Conservation (phyloP, 2,329 filamentous ascomycete genomes). For the Coniochaeta hoffmannii region DNA sequence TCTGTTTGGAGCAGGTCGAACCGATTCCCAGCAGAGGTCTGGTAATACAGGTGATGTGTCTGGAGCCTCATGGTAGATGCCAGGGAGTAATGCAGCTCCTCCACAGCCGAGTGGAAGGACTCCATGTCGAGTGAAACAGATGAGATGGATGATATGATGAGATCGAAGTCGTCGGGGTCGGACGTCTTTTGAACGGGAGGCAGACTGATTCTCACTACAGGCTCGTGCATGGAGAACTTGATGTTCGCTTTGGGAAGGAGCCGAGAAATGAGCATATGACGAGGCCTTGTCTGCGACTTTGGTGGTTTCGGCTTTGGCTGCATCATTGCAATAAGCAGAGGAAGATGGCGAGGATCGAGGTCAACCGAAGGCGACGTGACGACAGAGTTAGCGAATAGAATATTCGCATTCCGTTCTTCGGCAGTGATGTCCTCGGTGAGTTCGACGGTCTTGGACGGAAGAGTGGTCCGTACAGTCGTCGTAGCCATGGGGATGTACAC, state of each 20-base stretch:
- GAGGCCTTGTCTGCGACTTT: conserved; percentile 36
- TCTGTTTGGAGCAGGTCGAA: conserved; percentile 87
- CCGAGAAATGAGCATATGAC: conserved; percentile 73
- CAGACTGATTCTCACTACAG: conserved; percentile 82
- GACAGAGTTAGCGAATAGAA: conserved; percentile 92
- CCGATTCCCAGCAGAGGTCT: conserved; percentile 72
- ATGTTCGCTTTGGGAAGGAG: conserved; percentile 88
- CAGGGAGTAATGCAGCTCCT: conserved; percentile 80
- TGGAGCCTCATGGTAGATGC: conserved; percentile 75
- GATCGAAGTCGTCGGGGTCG: conserved; percentile 77
- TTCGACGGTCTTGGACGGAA: conserved; percentile 90
- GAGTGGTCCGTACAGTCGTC: conserved; percentile 85
- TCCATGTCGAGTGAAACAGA: conserved; percentile 90
- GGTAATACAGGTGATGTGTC: conserved; percentile 88
- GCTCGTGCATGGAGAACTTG: conserved; percentile 95
- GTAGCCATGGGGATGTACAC: conserved; percentile 97
- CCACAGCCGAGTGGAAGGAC: conserved; percentile 83
- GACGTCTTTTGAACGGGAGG: conserved; percentile 63
- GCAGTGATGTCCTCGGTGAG: conserved; percentile 62
- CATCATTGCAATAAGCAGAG: conserved; percentile 71
- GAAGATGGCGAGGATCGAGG: conserved; percentile 84
- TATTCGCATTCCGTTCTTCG: conserved; percentile 88
- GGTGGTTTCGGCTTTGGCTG: conserved; percentile 42
- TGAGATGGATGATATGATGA: conserved; percentile 91
- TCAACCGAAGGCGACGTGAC: conserved; percentile 94